Conservation (phyloP, 2,329 filamentous ascomycete species). For the Pyrenochaeta sp. region DNA sequence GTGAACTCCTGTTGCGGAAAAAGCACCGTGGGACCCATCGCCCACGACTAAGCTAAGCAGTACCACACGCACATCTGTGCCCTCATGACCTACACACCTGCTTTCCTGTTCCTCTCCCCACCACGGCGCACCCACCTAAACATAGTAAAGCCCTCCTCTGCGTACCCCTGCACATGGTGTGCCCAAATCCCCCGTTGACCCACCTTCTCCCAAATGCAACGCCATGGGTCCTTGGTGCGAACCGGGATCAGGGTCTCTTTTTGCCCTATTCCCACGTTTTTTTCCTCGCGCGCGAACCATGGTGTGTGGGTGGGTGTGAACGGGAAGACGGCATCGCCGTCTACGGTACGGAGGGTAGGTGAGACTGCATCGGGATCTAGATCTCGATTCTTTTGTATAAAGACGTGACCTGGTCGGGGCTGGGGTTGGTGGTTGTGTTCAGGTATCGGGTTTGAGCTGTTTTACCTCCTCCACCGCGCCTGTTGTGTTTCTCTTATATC, state of each 20-base stretch:
- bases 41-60: background rate
- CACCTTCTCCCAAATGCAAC: too few relatives aligned
- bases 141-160: constrained; percentile 6
- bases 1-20: background rate
- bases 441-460: too few relatives aligned
- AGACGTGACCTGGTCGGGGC: too few relatives aligned
- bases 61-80: background rate
- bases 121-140: constrained; percentile 12
- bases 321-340: too few relatives aligned
- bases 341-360: background rate
- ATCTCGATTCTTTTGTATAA: background rate
- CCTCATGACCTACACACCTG: background rate
- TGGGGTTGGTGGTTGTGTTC: too few relatives aligned
- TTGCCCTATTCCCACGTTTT: background rate
- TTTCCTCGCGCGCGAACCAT: background rate
- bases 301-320: too few relatives aligned
- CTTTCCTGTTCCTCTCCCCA: background rate
- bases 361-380: too few relatives aligned
- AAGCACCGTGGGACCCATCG: background rate
- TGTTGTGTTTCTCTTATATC: too few relatives aligned
- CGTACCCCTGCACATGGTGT: background rate
- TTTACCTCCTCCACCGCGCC: too few relatives aligned
- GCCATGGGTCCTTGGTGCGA: too few relatives aligned
- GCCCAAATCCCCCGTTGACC: too few relatives aligned
- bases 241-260: background rate